Conservation (phyloP, 1,139 yeast species). For the Scheffersomyces parashehatae region DNA sequence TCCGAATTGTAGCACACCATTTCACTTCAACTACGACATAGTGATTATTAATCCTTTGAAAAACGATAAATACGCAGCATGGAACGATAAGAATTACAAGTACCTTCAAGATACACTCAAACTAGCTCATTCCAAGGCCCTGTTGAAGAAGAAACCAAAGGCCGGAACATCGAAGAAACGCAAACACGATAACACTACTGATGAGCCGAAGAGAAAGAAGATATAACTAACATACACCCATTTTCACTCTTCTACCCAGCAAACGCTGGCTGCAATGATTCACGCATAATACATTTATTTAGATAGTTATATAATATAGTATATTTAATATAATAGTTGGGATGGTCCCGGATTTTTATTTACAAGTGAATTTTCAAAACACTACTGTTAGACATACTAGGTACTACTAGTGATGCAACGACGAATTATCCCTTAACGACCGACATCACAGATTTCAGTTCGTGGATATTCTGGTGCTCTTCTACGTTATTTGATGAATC, state of each 20-base stretch:
- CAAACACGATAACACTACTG: conserved; percentile 6
- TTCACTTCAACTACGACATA: conserved; percentile 28
- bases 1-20: conserved; percentile 33
- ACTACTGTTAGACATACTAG: too few relatives aligned
- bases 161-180: conserved; percentile 13
- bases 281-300: too few relatives aligned
- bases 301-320: too few relatives aligned
- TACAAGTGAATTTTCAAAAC: too few relatives aligned
- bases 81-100: conserved; percentile 38
- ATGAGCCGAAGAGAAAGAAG: conserved; percentile 1
- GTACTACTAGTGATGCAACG: too few relatives aligned
- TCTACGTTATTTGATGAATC: neutral
- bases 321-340: too few relatives aligned
- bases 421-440: too few relatives aligned
- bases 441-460: too few relatives aligned
- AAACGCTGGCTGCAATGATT: neutral
- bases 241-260: neutral
- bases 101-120: conserved; percentile 25
- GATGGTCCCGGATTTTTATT: too few relatives aligned
- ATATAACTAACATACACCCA: neutral
- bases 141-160: conserved; percentile 27
- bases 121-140: conserved; percentile 51
- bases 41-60: conserved; percentile 30
- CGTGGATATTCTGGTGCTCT: too few relatives aligned
- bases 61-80: conserved; percentile 19